phyloP scores from a whole-genome alignment of 2,329 filamentous ascomycete genomes.

The Dichotomopilus funicola region DNA sequence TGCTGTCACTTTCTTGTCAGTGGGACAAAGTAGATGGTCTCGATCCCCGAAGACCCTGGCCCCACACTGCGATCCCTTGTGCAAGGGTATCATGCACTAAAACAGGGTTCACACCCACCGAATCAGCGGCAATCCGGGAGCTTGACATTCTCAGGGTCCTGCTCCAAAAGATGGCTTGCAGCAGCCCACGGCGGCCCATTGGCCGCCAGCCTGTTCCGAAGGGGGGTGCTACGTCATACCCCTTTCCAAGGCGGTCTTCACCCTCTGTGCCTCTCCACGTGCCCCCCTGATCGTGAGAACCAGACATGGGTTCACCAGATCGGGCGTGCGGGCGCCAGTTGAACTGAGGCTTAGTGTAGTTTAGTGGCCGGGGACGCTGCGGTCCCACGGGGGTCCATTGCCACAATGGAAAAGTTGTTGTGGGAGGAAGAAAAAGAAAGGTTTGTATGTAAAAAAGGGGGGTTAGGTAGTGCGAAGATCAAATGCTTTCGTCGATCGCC shows the following conservation, averaged over 20 bases:
- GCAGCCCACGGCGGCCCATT: slow-evolving; percentile 15
- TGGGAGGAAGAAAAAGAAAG: too few species aligned
- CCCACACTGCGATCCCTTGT: slow-evolving; percentile 2
- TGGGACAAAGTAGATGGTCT: slow-evolving; percentile 2
- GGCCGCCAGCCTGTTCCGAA: not conserved
- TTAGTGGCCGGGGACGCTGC: not conserved
- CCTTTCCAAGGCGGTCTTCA: not conserved
- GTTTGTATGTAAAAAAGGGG: too few species aligned
- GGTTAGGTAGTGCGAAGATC: too few species aligned
- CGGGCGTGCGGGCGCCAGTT: not conserved
- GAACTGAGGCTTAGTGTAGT: too few species aligned
- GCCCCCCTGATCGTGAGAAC: slow-evolving; percentile 1
- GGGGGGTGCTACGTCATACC: slow-evolving; percentile 20
- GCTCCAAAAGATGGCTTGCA: slow-evolving; percentile 23
- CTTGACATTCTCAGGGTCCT: slow-evolving; percentile 23
- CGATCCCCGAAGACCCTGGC: slow-evolving; percentile 7
- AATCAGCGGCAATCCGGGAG: slow-evolving; percentile 18
- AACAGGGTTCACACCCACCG: slow-evolving; percentile 23
- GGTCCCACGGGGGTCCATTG: not conserved
- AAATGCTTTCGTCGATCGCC: too few species aligned
- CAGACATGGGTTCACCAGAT: not conserved
- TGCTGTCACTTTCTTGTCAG: not conserved
- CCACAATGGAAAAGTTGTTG: not conserved
- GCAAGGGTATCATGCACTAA: slow-evolving; percentile 9
- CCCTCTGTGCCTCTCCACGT: not conserved